Base-by-base conservation (phyloP, 2,329 filamentous ascomycete species). In the Pseudogymnoascus verrucosus region DNA sequence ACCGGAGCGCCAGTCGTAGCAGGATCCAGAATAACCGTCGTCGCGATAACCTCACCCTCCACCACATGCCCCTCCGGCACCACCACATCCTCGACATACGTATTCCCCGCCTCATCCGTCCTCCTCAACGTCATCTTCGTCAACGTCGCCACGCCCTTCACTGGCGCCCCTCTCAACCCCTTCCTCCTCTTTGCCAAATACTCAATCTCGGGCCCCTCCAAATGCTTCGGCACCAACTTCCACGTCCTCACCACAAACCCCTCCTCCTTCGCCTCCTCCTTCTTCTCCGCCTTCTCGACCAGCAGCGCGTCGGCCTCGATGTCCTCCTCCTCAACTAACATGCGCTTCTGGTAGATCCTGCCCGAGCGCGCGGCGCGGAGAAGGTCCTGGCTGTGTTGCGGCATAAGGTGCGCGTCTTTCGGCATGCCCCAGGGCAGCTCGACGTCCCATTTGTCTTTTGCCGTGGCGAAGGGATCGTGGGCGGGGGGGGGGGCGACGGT, bases 381-480 rank as follows among this genome's bases (percentile, higher is more conserved):
- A 4, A 97, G 82, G 67, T 93, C 90, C 71, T 95, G 90, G 62
- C 89, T 93, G 73, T 92, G 89, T 1, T 88, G 83, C 0, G 90
- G 84, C 8, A 97, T 79, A 34, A 96, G 80, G 64, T 89, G 84
- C 31, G 86, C 90, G 73, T 96, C 93, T 70, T 90, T 89, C 40
- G 93, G 93, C 90, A 97, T 93, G 51, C 84, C 85, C 67, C 84
- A 80, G 2, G 90, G 87, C 16, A 91, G 82, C 72, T 96, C 93
- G 59, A 80, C 72, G n/a, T 86, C 87, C 84, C 89, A 93, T 62
- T 84, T 80, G 73, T 89, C 84, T 70, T 86, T 85, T 68, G 82
- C 82, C 66, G 86, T 72, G 34, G 78, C 80, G 34, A 78, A 80
- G 28, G 82, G 85, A 69, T 93, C 89, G 66, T 85, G 79, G 39